Evolutionary conservation across 1,284 basidiomycete species (phyloP).

Genomic region (Rhodotorula sp.): DNA sequence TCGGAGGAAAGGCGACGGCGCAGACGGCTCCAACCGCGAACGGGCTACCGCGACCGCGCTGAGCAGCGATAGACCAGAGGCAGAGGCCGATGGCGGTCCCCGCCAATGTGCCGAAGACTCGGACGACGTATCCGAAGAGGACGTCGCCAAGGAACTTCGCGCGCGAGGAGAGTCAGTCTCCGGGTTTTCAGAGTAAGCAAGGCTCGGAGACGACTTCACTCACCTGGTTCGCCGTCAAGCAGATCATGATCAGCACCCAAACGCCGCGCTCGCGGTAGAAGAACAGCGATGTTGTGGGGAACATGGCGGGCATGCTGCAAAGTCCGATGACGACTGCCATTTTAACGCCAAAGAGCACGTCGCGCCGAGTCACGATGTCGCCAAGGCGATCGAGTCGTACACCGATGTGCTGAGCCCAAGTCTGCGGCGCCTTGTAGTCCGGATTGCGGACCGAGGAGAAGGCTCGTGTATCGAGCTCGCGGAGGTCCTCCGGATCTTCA

Average conservation of each 20-base stretch:
- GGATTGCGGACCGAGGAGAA: constrained; percentile 47
- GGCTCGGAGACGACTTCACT: background rate
- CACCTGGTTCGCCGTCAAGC: constrained; percentile 11
- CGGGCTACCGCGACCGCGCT: constrained; percentile 61
- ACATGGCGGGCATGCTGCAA: constrained; percentile 28
- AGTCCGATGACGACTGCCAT: constrained; percentile 63
- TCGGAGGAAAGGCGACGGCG: constrained; percentile 64
- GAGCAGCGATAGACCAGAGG: constrained; percentile 59
- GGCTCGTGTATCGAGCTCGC: constrained; percentile 15
- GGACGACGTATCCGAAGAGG: constrained; percentile 42
- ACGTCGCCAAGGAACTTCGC: constrained; percentile 37
- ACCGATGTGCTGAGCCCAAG: constrained; percentile 44
- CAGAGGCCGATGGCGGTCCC: constrained; percentile 67
- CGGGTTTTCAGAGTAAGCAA: background rate
- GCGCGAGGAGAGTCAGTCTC: too few relatives aligned
- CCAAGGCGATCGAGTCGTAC: constrained; percentile 41
- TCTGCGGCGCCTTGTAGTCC: constrained; percentile 49
- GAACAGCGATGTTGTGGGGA: constrained; percentile 38
- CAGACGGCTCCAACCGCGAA: constrained; percentile 71
- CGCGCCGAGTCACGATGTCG: constrained; percentile 47
- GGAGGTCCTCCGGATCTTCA: constrained; percentile 56
- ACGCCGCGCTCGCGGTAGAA: constrained; percentile 45
- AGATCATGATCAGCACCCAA: constrained; percentile 39
- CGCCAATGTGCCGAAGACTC: constrained; percentile 58
- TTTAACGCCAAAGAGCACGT: constrained; percentile 70